Evolutionary conservation across 2,329 filamentous ascomycete species (phyloP), one percentile per base, ranked within the genome.

Genomic region (Penicillium sp.): DNA sequence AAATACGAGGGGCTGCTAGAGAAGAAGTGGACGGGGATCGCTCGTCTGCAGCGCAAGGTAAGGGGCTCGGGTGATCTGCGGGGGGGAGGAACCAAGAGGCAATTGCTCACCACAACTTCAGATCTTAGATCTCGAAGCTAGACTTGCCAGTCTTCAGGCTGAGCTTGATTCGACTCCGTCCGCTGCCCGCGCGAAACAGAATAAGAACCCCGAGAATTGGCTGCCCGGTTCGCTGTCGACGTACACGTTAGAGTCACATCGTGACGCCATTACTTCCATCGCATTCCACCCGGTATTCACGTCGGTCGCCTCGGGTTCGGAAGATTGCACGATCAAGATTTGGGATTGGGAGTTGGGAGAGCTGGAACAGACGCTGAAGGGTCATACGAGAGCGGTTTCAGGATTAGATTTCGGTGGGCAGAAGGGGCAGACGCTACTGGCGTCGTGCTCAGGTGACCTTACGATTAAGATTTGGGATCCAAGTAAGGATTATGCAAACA

Each of bases 21-120:
- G 84, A 97, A 97, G 86, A 98, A 98, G 83, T 98, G 94, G 94
- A 98, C 94, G 21, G 95, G 92, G 71, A 91, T 98, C 30, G 93
- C 97, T 71, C 86, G 94, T 64, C 79, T 98, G 77, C 94, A 98
- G 80, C 97, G 97, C 80, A 98, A 97, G 91, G 92, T 91, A 79
- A 55, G 78, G 52, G 35, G 35, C 15, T 38, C 35, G 35, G 35
- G 15, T 38, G 35, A 38, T 50, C 17, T 26, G 45, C 29, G 48
- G 13, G 51, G 13, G 51, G 35, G 45, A 35, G 35, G 21, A 6
- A 15, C 31, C 19, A 30, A 48, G 55, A 48, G 29, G 58, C 38
- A 29, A 31, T 59, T 44, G 15, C 30, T 54, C 51, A 26, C 58
- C 47, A 44, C 21, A 46, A 57, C 47, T 50, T 35, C 71, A 96